These are phyloP conservation scores for Peziza echinospora DNA, from an alignment of 495 filamentous ascomycete genomes.

Conservation along the genomic window DNA sequence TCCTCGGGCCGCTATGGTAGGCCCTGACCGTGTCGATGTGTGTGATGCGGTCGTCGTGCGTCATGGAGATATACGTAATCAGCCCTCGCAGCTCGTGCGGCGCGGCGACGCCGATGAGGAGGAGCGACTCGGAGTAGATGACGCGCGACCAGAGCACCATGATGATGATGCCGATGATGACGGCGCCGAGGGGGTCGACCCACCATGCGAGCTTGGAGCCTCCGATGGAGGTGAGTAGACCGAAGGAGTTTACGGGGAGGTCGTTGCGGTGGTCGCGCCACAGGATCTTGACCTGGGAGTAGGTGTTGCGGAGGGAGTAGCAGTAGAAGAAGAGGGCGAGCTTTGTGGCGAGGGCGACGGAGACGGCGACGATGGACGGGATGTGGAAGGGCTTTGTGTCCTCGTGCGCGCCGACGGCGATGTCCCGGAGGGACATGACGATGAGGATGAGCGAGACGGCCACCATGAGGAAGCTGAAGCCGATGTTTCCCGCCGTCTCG, in stretches of 20 bases:
- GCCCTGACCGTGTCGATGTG: slow-evolving; percentile 92
- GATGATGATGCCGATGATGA: slow-evolving; percentile 52
- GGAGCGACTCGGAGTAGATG: slow-evolving; percentile 71
- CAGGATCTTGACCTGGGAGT: slow-evolving; percentile 77
- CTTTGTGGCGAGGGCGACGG: slow-evolving; percentile 63
- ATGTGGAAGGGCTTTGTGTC: slow-evolving; percentile 41
- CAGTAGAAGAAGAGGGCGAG: slow-evolving; percentile 73
- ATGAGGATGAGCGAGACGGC: slow-evolving; percentile 79
- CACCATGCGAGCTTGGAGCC: slow-evolving; percentile 81
- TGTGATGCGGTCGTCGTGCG: slow-evolving; percentile 57
- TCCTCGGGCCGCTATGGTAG: slow-evolving; percentile 73
- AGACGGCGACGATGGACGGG: neutral
- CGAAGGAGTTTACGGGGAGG: slow-evolving; percentile 73
- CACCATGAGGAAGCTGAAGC: slow-evolving; percentile 93
- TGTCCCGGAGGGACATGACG: slow-evolving; percentile 55
- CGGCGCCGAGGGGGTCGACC: slow-evolving; percentile 80
- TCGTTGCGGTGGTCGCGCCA: slow-evolving; percentile 88
- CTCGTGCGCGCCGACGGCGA: slow-evolving; percentile 26
- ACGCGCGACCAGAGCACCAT: slow-evolving; percentile 59
- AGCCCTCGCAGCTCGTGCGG: slow-evolving; percentile 70
- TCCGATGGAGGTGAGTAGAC: slow-evolving; percentile 69
- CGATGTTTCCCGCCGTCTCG: slow-evolving; percentile 90
- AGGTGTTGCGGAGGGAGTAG: slow-evolving; percentile 69
- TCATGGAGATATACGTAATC: slow-evolving; percentile 93
- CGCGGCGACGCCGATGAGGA: slow-evolving; percentile 75